Evolutionary conservation across 352 stramenopile genomes (phyloP).

Genomic region (Phytophthora pistaciae): DNA sequence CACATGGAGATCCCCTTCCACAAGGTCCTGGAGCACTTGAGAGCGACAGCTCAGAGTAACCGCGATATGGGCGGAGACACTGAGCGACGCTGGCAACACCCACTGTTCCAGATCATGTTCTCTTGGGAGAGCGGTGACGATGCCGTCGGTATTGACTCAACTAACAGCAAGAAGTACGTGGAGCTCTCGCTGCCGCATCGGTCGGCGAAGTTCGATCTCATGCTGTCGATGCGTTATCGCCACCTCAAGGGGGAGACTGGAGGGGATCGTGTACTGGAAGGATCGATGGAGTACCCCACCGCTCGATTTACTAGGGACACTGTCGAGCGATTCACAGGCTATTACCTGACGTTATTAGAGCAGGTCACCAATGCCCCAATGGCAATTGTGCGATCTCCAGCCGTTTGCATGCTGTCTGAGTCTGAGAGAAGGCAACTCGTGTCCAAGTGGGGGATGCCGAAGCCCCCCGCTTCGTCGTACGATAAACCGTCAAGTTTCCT

Average conservation of each 20-base stretch:
- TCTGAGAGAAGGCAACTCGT: constrained; percentile 40
- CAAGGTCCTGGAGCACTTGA: constrained; percentile 57
- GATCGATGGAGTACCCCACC: constrained; percentile 54
- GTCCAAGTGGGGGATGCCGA: constrained; percentile 36
- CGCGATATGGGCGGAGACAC: background rate
- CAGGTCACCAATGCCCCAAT: constrained; percentile 34
- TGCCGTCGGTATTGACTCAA: background rate
- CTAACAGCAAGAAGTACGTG: constrained; percentile 4
- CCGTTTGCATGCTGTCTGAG: constrained; percentile 45
- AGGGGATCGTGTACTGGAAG: constrained; percentile 43
- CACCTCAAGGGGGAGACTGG: constrained; percentile 4
- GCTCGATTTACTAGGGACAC: constrained; percentile 42
- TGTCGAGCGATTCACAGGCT: constrained; percentile 48
- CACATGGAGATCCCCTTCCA: constrained; percentile 67
- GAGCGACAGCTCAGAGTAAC: constrained; percentile 16
- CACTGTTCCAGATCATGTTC: constrained; percentile 71
- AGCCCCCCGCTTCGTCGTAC: background rate
- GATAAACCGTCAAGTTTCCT: constrained; percentile 25
- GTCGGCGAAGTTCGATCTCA: constrained; percentile 71
- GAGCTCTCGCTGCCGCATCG: constrained; percentile 43
- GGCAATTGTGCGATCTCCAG: constrained; percentile 20
- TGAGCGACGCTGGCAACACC: constrained; percentile 30
- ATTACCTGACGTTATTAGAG: constrained; percentile 49
- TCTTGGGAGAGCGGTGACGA: constrained; percentile 42
- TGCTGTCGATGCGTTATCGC: constrained; percentile 62